A percentile compares a stretch with the other conserved stretches of the same genome.
Evolutionary conservation across 2,329 filamentous ascomycete species (phyloP).

Genomic region (Paracorniculantispora psalliotae): DNA sequence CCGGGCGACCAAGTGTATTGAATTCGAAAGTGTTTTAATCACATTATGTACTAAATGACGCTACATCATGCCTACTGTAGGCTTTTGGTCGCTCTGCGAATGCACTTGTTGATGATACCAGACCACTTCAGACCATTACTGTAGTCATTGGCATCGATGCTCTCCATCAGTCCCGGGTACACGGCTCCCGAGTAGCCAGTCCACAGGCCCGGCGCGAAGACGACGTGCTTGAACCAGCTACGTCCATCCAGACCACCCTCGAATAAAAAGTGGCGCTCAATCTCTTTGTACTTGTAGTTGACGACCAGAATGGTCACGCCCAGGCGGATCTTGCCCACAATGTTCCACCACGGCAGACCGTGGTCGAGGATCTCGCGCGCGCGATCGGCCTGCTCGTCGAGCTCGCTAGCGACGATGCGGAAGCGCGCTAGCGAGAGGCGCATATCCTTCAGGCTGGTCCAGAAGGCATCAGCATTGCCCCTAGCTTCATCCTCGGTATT

Average conservation of each 20-base stretch:
- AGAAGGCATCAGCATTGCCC: conserved; percentile 37
- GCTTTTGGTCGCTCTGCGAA: conserved; percentile 42
- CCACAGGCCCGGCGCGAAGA: conserved; percentile 88
- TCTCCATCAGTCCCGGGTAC: conserved; percentile 58
- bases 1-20: too few relatives aligned
- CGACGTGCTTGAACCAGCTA: conserved; percentile 89
- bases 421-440: conserved; percentile 34
- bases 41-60: background rate
- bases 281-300: conserved; percentile 76
- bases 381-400: conserved; percentile 42
- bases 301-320: conserved; percentile 58
- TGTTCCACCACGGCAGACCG: conserved; percentile 74
- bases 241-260: conserved; percentile 70
- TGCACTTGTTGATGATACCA: conserved; percentile 49
- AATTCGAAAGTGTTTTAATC: background rate
- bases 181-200: conserved; percentile 80
- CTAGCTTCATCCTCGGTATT: conserved; percentile 14
- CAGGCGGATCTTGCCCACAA: conserved; percentile 61
- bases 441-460: conserved; percentile 33
- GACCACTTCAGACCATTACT: conserved; percentile 55
- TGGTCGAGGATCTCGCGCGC: conserved; percentile 39
- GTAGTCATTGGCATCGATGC: conserved; percentile 56
- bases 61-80: conserved; percentile 19
- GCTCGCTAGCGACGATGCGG: conserved; percentile 34
- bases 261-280: conserved; percentile 79